Evolutionary conservation across 169 alveolate genomes (phyloP), one percentile per base, ranked within the genome.

Genomic region (Babesia gibsoni): DNA sequence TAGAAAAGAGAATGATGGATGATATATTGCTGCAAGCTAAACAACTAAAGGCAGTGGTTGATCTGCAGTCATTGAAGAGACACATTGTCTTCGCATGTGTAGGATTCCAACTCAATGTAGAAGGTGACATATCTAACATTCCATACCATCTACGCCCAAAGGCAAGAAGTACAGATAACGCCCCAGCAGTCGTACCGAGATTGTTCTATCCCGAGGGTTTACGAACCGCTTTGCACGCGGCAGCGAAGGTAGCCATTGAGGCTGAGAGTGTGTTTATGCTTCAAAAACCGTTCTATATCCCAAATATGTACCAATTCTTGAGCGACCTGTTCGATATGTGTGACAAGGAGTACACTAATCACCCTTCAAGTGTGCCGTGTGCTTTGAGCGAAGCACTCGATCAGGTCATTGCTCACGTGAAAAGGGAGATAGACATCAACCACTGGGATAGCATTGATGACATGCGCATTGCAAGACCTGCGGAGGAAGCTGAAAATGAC

Each of bases 21-120:
- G 61, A 68, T 23, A 39, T 75, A 22, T 56, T 66, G 10, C 18
- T 12, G 3, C 45, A 65, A 22, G 70, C 73, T n/a, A n/a, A 27
- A 25, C 32, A 18, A 23, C 18, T 42, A 6, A 49, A 29, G 25
- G 29, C 48, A 0, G 42, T 41, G 3, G 20, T 58, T 4, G 72
- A 46, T 12, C 37, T 46, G 9, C 32, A 27, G 23, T 5, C 14
- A 16, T 22, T 75, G 30, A 43, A 43, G 16, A 30, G 29, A 16
- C 53, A 53, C 33, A 27, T 75, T 45, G 65, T 20, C 4, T 75
- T 75, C 48, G 42, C 63, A 10, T 75, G 84, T n/a, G 63, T 67
- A 7, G 84, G 84, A 18, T 75, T 75, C 45, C 67, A 75, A 45
- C 45, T 42, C 20, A 54, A 66, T 29, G 9, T 10, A 20, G 67